Base-by-base conservation (phyloP, 106 monocot genomes). In the Allium cepa region DNA sequence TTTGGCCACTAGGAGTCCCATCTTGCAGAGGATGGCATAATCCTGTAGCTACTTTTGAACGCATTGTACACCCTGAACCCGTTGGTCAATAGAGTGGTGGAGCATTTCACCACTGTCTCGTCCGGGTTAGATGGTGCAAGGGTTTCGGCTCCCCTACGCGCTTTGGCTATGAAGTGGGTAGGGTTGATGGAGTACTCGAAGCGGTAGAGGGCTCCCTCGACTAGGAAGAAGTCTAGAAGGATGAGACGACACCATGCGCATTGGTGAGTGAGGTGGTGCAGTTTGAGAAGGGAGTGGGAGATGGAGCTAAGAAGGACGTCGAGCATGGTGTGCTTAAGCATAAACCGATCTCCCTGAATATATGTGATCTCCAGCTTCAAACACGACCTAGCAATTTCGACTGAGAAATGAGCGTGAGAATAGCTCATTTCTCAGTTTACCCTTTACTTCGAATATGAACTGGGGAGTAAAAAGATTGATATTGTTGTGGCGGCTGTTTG, bases 1-100 rank as follows among this genome's bases (percentile, higher is more conserved):
- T 27, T 87, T 87, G 9, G 87, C 77, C 17, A 81, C 83, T 3
- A 73, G 77, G 17, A 87, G 77, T 2, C 87, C 91, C 0, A 87
- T 91, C 75, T 91, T 91, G 77, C 91, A 91, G 64, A 87, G 87
- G 57, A 91, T 91, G 22, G 91, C 91, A 45, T 87, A 91, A 48
- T 91, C 91, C 75, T 91, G 45, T 87, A 91, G 70, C 87, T 91
- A 76, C 72, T 91, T 56, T 81, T 91, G 81, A 91, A 91, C 50
- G 87, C 72, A 56, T 73, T 87, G 78, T 91, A 91, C 72, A 86
- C 83, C 75, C 91, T 72, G 77, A 91, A 91, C 8, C 91, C 91
- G 10, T 78, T 82, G 69, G 1, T 70, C 8, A 87, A 84, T 36
- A 91, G 70, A 56, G 82, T 55, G 1, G 47, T 72, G 18, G 91